Conservation (phyloP, 2,329 filamentous ascomycete species). For the Pleomassaria siparia region DNA sequence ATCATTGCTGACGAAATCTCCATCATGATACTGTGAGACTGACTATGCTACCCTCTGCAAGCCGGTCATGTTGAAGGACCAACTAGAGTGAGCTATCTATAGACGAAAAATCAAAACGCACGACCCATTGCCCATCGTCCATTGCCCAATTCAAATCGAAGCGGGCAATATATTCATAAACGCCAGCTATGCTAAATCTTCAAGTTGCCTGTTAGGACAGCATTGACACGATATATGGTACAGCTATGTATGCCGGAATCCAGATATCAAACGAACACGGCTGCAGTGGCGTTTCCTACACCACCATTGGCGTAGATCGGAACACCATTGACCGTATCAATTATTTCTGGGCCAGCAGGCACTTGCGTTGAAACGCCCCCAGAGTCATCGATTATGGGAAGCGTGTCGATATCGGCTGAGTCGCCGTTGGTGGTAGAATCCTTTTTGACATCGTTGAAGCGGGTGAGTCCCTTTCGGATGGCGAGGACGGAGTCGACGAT, state of each 20-base stretch:
- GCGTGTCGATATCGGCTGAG: background rate
- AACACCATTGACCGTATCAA: slow-evolving; percentile 22
- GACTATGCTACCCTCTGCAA: background rate
- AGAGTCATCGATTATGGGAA: background rate
- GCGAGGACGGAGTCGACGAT: slow-evolving; percentile 95
- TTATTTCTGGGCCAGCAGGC: slow-evolving; percentile 4
- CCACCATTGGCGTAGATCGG: slow-evolving; percentile 16
- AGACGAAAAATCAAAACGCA: background rate
- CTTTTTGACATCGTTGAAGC: slow-evolving; percentile 8
- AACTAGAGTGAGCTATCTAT: background rate
- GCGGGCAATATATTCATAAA: background rate
- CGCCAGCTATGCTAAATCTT: background rate
- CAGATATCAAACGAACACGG: slow-evolving; percentile 1
- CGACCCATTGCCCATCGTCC: background rate
- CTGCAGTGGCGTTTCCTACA: slow-evolving; percentile 4
- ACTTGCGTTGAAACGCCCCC: slow-evolving; percentile 8
- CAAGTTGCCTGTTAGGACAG: background rate
- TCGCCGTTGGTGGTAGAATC: background rate
- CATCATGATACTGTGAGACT: too few species aligned
- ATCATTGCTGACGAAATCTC: too few species aligned
- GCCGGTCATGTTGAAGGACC: background rate
- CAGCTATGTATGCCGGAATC: background rate
- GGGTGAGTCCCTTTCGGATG: slow-evolving; percentile 87
- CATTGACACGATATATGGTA: background rate
- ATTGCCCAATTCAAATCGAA: background rate